phyloP scores from a whole-genome alignment of 805 yeast genomes.

The Candida incommunis region DNA sequence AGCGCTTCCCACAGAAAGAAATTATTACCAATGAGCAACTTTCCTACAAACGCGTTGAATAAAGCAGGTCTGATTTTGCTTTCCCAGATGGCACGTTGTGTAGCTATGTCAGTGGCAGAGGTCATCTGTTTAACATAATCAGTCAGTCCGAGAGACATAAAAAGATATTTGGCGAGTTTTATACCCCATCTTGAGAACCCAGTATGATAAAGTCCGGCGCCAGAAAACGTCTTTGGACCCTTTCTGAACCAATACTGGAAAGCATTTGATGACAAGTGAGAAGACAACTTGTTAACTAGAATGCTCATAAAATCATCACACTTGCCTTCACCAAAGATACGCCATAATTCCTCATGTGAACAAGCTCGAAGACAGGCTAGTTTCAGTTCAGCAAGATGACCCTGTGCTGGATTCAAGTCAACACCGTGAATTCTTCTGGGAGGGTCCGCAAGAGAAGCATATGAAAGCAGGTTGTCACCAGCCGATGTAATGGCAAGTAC shows the following conservation, averaged over 20 bases:
- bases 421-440: slow-evolving; percentile 75
- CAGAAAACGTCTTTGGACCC: slow-evolving; percentile 47
- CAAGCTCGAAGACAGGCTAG: slow-evolving; percentile 53
- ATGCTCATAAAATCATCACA: slow-evolving; percentile 38
- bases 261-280: slow-evolving; percentile 65
- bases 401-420: slow-evolving; percentile 72
- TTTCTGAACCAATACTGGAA: slow-evolving; percentile 66
- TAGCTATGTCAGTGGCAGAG: slow-evolving; percentile 38
- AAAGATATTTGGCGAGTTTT: slow-evolving; percentile 47
- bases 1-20: slow-evolving; percentile 78
- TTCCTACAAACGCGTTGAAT: slow-evolving; percentile 55
- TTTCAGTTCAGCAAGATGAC: slow-evolving; percentile 66
- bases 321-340: slow-evolving; percentile 62
- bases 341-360: slow-evolving; percentile 50
- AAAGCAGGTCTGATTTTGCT: slow-evolving; percentile 49
- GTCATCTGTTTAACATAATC: slow-evolving; percentile 42
- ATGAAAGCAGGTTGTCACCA: slow-evolving; percentile 66
- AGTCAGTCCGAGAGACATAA: slow-evolving; percentile 37
- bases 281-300: slow-evolving; percentile 41
- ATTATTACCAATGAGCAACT: slow-evolving; percentile 63
- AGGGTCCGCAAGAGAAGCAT: slow-evolving; percentile 56
- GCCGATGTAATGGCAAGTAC: slow-evolving; percentile 78
- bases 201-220: slow-evolving; percentile 54
- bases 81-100: slow-evolving; percentile 55
- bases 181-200: slow-evolving; percentile 84